Base-by-base conservation (phyloP, 2,329 filamentous ascomycete species). In the Corinectria fuckeliana region DNA sequence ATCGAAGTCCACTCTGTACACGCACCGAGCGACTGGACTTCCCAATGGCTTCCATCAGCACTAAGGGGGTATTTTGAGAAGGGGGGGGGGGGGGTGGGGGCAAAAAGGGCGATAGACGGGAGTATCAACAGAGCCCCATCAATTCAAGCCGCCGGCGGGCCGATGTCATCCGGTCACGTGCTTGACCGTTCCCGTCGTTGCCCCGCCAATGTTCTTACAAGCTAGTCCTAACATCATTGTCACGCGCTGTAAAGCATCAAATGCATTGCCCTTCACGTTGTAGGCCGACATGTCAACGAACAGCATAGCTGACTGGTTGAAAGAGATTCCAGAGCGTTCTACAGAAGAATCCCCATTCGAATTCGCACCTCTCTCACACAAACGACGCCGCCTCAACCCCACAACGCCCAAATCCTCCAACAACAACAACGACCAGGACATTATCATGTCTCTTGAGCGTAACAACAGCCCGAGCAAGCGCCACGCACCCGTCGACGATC, bases 341-440 rank as follows among this genome's bases (percentile, higher is more conserved):
- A 26, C 8, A 9, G 10, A 23, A n/a, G 34, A 41, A 42, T 30
- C 34, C 34, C 16, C 5, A 41, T 41, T 25, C 16, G 36, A n/a
- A n/a, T n/a, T n/a, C n/a, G n/a, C n/a, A n/a, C n/a, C 18, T 21
- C 38, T 26, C 9, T 26, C 26, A 18, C 38, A 23, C 26, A 52
- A 52, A 26, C 50, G 50, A 52, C 50, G 50, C 13, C 50, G 50
- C 28, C 49, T 51, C 36, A 51, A 51, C 36, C 50, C 50, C 11
- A 16, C 38, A 14, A 44, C 50, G 5, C 50, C 38, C 18, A 23
- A 38, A 20, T 28, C 39, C 5, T 42, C 38, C 30, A 21, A n/a
- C 26, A 28, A 20, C 26, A 23, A 34, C 50, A 28, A 44, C 38
- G 25, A 44, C 26, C 25, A 52, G n/a, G n/a, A n/a, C n/a, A n/a